A percentile compares a stretch with the other conserved stretches of the same genome.
Conservation (phyloP, 306 rosid genomes). For the Amphicarpaea edgeworthii region DNA sequence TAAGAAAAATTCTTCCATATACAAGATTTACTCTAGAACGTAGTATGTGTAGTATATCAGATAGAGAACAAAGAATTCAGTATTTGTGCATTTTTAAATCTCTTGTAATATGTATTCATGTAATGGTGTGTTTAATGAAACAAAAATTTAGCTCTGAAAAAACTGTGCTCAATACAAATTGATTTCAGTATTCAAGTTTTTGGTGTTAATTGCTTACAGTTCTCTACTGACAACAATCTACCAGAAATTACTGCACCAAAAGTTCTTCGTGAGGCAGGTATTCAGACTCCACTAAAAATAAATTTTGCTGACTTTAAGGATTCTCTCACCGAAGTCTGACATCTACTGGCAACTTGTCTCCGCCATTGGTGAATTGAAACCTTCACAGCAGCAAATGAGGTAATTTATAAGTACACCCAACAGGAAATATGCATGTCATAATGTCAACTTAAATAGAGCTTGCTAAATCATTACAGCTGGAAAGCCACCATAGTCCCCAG, state of each 20-base stretch:
- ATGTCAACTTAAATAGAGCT: background rate
- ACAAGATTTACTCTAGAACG: slow-evolving; percentile 6
- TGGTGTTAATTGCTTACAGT: background rate
- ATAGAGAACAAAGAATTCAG: slow-evolving; percentile 11
- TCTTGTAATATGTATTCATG: slow-evolving; percentile 24
- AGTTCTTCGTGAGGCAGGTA: background rate
- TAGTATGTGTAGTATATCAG: background rate
- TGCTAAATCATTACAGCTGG: slow-evolving; percentile 65
- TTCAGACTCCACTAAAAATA: slow-evolving; percentile 14
- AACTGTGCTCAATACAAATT: slow-evolving; percentile 1
- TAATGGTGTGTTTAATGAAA: slow-evolving; percentile 9
- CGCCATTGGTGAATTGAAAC: slow-evolving; percentile 77
- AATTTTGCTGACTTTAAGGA: slow-evolving; percentile 36
- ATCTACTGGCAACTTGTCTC: slow-evolving; percentile 68
- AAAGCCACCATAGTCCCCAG: slow-evolving; percentile 93
- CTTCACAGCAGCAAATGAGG: slow-evolving; percentile 52
- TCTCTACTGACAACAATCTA: slow-evolving; percentile 18
- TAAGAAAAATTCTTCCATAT: background rate
- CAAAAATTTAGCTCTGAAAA: slow-evolving; percentile 1
- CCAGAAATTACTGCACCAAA: background rate
- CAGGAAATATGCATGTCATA: slow-evolving; percentile 6
- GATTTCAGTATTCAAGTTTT: slow-evolving; percentile 13
- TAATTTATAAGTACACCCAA: slow-evolving; percentile 10
- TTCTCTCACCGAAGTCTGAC: slow-evolving; percentile 46
- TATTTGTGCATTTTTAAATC: background rate